Percentiles rank a stretch among this genome's conserved stretches.
These are phyloP conservation scores for Aspergillus thermomutatus DNA, from an alignment of 2,329 filamentous ascomycete species.

Conservation along the genomic window DNA sequence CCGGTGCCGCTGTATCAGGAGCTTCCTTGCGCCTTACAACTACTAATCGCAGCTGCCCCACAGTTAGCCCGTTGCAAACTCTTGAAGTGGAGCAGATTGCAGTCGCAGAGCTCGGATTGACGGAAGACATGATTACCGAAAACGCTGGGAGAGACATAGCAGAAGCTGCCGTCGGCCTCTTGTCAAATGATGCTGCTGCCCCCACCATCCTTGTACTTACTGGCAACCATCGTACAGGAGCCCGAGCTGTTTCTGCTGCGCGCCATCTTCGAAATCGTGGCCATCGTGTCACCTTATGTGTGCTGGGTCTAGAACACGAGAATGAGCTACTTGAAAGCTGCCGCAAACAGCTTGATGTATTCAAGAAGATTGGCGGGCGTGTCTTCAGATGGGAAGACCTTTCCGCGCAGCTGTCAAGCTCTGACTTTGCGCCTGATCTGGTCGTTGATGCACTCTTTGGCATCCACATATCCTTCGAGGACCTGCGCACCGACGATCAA, in stretches of 20 bases:
- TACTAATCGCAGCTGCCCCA: slow-evolving; percentile 54
- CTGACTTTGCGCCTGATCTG: slow-evolving; percentile 68
- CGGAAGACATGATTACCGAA: slow-evolving; percentile 86
- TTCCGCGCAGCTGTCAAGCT: slow-evolving; percentile 45
- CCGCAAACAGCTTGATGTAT: slow-evolving; percentile 76
- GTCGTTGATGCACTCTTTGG: slow-evolving; percentile 88
- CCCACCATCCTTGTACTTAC: slow-evolving; percentile 74
- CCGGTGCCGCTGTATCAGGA: slow-evolving; percentile 33
- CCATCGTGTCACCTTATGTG: slow-evolving; percentile 73
- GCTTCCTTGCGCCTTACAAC: slow-evolving; percentile 52
- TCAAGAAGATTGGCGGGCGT: slow-evolving; percentile 76
- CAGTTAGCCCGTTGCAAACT: slow-evolving; percentile 72
- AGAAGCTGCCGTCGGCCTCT: slow-evolving; percentile 67
- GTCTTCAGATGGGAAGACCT: slow-evolving; percentile 62
- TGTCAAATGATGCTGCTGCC: slow-evolving; percentile 55
- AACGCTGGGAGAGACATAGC: slow-evolving; percentile 87
- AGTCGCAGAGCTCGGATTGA: slow-evolving; percentile 79
- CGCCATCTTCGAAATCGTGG: slow-evolving; percentile 84
- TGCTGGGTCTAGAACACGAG: slow-evolving; percentile 81
- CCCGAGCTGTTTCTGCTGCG: slow-evolving; percentile 78
- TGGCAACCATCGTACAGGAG: slow-evolving; percentile 89
- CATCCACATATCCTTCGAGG: slow-evolving; percentile 82
- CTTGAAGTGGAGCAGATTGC: slow-evolving; percentile 90
- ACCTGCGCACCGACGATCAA: slow-evolving; percentile 77
- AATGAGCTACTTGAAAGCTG: slow-evolving; percentile 76